Conservation (phyloP, 2,329 filamentous ascomycete genomes). For the Fonsecaea pedrosoi region DNA sequence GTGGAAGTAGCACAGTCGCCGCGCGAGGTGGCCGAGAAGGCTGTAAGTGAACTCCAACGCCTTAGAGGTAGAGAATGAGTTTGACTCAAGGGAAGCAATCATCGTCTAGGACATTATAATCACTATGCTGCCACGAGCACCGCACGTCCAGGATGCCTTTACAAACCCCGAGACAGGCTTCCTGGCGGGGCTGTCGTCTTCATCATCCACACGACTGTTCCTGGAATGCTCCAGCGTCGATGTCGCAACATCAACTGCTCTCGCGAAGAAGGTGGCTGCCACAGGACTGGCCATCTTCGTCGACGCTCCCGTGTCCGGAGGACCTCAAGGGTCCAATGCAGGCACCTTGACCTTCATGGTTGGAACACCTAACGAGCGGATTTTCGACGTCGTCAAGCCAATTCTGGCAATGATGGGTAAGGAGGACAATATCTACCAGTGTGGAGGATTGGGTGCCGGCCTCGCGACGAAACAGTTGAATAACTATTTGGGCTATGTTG, state of each 20-base stretch:
- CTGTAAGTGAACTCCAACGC: constrained; percentile 12
- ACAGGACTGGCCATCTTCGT: constrained; percentile 8
- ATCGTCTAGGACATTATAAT: constrained; percentile 15
- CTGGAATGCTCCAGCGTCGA: constrained; percentile 19
- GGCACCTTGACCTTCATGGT: constrained; percentile 20
- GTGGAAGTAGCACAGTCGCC: constrained; percentile 14
- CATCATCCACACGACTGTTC: not conserved
- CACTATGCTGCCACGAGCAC: constrained; percentile 19
- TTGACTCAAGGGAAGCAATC: not conserved
- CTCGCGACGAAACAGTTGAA: constrained; percentile 22
- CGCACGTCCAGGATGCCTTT: constrained; percentile 17
- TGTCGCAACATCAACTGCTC: constrained; percentile 16
- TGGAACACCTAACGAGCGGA: constrained; percentile 9
- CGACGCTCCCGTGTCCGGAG: constrained; percentile 16
- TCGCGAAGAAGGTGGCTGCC: constrained; percentile 5
- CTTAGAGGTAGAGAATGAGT: not conserved
- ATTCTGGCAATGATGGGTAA: constrained; percentile 15
- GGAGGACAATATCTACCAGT: constrained; percentile 20
- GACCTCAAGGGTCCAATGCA: constrained; percentile 10
- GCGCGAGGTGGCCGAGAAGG: constrained; percentile 17
- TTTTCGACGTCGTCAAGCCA: constrained; percentile 13
- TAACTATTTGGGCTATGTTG: constrained; percentile 18
- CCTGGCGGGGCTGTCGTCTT: not conserved
- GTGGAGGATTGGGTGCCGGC: constrained; percentile 16
- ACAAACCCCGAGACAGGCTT: constrained; percentile 15